Conservation (phyloP, 2,329 filamentous ascomycete species). For the Colletotrichum lini region DNA sequence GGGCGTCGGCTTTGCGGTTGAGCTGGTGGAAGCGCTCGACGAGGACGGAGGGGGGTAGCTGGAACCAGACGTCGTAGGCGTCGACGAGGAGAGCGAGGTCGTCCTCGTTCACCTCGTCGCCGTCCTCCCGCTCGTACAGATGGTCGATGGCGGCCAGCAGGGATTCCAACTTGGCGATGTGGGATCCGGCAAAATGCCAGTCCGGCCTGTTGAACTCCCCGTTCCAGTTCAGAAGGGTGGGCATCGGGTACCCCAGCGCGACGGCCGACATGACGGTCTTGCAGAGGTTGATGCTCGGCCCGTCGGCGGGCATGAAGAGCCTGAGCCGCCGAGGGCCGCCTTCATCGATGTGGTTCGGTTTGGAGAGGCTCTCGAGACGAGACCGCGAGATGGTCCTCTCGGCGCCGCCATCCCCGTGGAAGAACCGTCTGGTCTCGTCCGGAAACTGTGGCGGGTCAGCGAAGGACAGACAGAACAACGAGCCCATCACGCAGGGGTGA, state of each 20-base stretch:
- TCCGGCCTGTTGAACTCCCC: constrained; percentile 54
- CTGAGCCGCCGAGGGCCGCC: constrained; percentile 48
- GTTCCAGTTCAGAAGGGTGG: constrained; percentile 55
- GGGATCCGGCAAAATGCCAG: constrained; percentile 56
- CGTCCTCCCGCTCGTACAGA: constrained; percentile 45
- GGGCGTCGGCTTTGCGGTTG: constrained; percentile 52
- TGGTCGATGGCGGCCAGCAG: constrained; percentile 50
- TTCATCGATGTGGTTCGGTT: not conserved
- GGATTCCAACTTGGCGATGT: constrained; percentile 56
- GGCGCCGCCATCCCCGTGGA: not conserved
- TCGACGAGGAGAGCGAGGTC: constrained; percentile 56
- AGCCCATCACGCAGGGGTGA: no score
- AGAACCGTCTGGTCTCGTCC: not conserved
- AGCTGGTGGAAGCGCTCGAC: constrained; percentile 54
- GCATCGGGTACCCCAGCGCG: constrained; percentile 55
- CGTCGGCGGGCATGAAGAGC: constrained; percentile 57
- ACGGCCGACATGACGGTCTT: constrained; percentile 56
- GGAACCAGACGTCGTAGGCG: constrained; percentile 57
- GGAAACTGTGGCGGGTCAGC: constrained; percentile 11
- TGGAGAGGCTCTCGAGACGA: constrained; percentile 13
- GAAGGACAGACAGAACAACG: no score
- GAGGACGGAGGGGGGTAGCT: constrained; percentile 55
- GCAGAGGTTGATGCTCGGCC: constrained; percentile 55
- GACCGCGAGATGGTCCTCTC: constrained; percentile 2
- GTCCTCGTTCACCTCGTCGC: constrained; percentile 45